Percentiles rank a stretch among this genome's conserved stretches.
Evolutionary conservation across 2,329 filamentous ascomycete genomes (phyloP).

Genomic region (Nothophaeocryptopus gaeumannii): DNA sequence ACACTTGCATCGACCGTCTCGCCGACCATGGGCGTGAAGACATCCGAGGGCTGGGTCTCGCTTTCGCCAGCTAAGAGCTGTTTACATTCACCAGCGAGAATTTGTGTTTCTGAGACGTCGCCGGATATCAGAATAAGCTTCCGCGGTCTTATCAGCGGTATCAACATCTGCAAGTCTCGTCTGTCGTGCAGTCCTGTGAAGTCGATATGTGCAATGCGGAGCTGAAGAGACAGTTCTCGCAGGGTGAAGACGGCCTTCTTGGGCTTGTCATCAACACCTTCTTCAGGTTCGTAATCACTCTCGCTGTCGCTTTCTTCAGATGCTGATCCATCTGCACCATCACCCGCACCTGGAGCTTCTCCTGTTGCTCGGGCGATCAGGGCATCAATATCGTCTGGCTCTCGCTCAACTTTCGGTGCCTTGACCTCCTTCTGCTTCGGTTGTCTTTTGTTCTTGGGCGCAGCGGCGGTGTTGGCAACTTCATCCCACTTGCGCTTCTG

Average conservation of each 20-base stretch:
- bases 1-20: constrained; percentile 81
- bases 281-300: constrained; percentile 52
- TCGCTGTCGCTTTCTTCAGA: constrained; percentile 39
- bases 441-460: constrained; percentile 57
- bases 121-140: constrained; percentile 93
- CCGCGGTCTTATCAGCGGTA: constrained; percentile 87
- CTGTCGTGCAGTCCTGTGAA: constrained; percentile 91
- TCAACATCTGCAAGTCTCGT: constrained; percentile 88
- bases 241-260: constrained; percentile 69
- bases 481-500: constrained; percentile 96
- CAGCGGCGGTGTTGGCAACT: constrained; percentile 39
- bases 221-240: constrained; percentile 63
- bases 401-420: constrained; percentile 23
- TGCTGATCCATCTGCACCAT: constrained; percentile 17
- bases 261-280: constrained; percentile 59
- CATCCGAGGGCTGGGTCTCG: constrained; percentile 38
- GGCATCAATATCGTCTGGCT: constrained; percentile 37
- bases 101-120: constrained; percentile 70
- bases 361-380: constrained; percentile 33
- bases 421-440: constrained; percentile 46
- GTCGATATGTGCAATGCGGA: constrained; percentile 83
- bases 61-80: constrained; percentile 51
- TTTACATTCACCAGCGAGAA: constrained; percentile 76
- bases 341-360: constrained; percentile 13
- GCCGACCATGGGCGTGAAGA: constrained; percentile 79